These are phyloP conservation scores for Stipa capillata DNA, from an alignment of 176 grass and related monocot genomes.

Conservation along the genomic window DNA sequence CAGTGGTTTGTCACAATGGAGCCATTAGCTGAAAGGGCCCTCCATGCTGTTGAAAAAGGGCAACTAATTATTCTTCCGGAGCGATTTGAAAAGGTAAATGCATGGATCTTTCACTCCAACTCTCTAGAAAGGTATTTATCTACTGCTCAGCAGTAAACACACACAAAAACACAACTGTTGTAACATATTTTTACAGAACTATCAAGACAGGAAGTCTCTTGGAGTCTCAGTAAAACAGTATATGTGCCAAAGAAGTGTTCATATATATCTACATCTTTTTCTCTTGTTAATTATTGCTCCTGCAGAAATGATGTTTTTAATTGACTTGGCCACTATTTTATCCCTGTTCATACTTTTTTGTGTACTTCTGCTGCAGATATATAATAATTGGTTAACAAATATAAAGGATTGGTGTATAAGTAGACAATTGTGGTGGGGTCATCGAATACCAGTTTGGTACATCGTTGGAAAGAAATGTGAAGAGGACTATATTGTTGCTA, in stretches of 20 bases:
- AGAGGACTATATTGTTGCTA: slow-evolving; percentile 91
- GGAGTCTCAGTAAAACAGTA: background rate
- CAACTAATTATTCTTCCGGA: slow-evolving; percentile 94
- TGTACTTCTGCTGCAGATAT: slow-evolving; percentile 57
- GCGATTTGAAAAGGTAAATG: slow-evolving; percentile 95
- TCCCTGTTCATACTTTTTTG: background rate
- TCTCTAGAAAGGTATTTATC: background rate
- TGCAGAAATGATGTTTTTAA: background rate
- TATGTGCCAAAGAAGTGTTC: background rate
- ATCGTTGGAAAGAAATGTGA: slow-evolving; percentile 88
- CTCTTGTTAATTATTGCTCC: background rate
- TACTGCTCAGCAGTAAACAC: background rate
- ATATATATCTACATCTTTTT: slow-evolving; percentile 14
- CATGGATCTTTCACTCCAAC: slow-evolving; percentile 3
- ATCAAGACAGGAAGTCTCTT: background rate
- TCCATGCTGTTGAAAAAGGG: slow-evolving; percentile 73
- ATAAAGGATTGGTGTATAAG: slow-evolving; percentile 99
- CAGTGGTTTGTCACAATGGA: slow-evolving; percentile 99
- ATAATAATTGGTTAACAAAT: slow-evolving; percentile 99
- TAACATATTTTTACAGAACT: background rate
- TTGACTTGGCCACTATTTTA: background rate
- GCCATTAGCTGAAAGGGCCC: slow-evolving; percentile 81
- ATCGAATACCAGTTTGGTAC: slow-evolving; percentile 98
- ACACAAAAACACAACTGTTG: background rate
- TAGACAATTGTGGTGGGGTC: slow-evolving; percentile 98